Evolutionary conservation across 1,139 yeast species (phyloP).

Genomic region (Geotrichum bryndzae): DNA sequence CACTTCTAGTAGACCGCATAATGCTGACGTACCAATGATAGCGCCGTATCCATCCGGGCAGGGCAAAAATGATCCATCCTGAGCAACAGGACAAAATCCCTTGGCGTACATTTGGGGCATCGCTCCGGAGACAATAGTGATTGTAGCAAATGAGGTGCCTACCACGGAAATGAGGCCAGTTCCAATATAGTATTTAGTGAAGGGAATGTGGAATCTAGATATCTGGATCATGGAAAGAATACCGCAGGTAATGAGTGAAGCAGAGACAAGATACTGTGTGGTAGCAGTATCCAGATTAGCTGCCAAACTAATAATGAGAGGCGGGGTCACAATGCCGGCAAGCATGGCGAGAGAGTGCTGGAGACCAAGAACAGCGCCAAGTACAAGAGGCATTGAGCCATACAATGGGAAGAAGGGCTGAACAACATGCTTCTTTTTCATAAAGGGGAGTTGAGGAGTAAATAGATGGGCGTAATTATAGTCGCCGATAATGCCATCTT

Average conservation of each 20-base stretch:
- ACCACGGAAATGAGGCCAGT: conserved; percentile 84
- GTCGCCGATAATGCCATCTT: conserved; percentile 74
- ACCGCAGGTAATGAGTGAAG: conserved; percentile 70
- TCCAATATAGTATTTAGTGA: conserved; percentile 70
- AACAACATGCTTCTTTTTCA: conserved; percentile 41
- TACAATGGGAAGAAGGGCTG: conserved; percentile 72
- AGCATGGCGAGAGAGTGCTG: conserved; percentile 86
- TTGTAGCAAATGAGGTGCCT: conserved; percentile 84
- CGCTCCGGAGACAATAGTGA: conserved; percentile 70
- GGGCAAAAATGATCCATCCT: conserved; percentile 57
- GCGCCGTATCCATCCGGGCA: conserved; percentile 89
- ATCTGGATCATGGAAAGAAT: conserved; percentile 68
- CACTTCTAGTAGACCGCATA: conserved; percentile 73
- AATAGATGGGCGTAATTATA: conserved; percentile 74
- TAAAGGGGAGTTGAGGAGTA: conserved; percentile 69
- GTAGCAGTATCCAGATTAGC: conserved; percentile 61
- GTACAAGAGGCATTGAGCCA: conserved; percentile 67
- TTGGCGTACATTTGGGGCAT: conserved; percentile 71
- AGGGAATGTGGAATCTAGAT: conserved; percentile 66
- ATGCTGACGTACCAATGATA: conserved; percentile 67
- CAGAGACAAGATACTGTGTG: conserved; percentile 71
- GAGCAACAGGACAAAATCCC: conserved; percentile 60
- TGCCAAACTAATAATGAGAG: conserved; percentile 50
- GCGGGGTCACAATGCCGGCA: conserved; percentile 85
- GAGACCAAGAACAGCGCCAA: conserved; percentile 74